These are phyloP conservation scores for Trifolium subterraneum DNA, from an alignment of 306 rosid species.

Conservation along the genomic window DNA sequence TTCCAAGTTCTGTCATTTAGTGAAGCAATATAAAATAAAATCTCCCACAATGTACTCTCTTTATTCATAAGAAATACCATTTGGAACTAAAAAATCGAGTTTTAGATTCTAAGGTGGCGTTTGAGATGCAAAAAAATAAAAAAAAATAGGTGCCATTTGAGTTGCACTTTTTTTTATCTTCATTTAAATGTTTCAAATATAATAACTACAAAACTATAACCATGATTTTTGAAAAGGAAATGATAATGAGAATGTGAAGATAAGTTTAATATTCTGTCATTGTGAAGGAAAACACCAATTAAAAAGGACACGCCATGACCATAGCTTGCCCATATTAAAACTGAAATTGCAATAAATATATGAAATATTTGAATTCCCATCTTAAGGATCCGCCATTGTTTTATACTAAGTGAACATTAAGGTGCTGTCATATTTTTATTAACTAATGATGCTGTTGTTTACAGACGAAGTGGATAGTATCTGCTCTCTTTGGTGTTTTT, in stretches of 20 bases:
- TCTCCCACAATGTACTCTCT: background rate
- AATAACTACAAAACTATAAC: background rate
- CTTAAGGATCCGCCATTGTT: background rate
- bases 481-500: constrained; percentile 50
- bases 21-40: constrained; percentile 4
- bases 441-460: constrained; percentile 38
- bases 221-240: background rate
- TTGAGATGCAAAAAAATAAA: too few species aligned
- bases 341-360: background rate
- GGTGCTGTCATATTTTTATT: background rate
- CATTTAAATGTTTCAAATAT: background rate
- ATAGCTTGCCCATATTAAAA: background rate
- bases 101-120: background rate
- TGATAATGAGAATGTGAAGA: background rate
- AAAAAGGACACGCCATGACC: background rate
- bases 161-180: background rate
- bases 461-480: constrained; percentile 79
- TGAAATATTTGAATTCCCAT: background rate
- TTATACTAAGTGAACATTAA: background rate
- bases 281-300: background rate
- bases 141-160: background rate
- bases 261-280: background rate
- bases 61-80: background rate
- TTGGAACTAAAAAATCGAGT: background rate
- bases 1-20: constrained; percentile 1